phyloP scores from a whole-genome alignment of 257 asterid species.

The Rhazya stricta region DNA sequence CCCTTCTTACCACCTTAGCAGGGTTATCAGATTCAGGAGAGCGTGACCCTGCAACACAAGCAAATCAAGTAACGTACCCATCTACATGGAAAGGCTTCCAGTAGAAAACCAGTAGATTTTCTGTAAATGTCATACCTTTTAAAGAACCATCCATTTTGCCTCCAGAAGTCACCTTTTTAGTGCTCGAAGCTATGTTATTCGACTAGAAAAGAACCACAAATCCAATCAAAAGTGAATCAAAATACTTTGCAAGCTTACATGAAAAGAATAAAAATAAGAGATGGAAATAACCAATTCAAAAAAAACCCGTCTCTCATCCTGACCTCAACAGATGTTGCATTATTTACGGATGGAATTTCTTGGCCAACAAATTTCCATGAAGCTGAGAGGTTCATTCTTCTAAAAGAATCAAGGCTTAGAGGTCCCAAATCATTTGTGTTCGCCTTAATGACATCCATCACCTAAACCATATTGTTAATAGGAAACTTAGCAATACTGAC shows the following conservation, averaged over 20 bases:
- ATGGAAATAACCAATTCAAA: constrained; percentile 11
- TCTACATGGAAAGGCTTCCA: constrained; percentile 11
- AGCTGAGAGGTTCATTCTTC: constrained; percentile 62
- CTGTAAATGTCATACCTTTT: constrained; percentile 40
- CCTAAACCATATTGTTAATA: constrained; percentile 37
- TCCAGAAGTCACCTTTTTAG: constrained; percentile 41
- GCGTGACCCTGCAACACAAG: constrained; percentile 49
- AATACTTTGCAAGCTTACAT: background rate
- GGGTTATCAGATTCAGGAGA: constrained; percentile 52
- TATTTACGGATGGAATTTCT: constrained; percentile 28
- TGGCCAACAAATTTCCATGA: constrained; percentile 62
- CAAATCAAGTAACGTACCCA: constrained; percentile 17
- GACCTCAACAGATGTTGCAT: constrained; percentile 48
- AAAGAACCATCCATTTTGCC: constrained; percentile 37
- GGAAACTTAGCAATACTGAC: constrained; percentile 5
- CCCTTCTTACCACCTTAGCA: constrained; percentile 65
- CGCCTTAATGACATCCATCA: constrained; percentile 62
- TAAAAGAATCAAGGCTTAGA: constrained; percentile 55
- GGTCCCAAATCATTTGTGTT: constrained; percentile 73
- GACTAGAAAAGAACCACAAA: constrained; percentile 32
- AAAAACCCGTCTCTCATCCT: constrained; percentile 19
- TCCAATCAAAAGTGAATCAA: constrained; percentile 23
- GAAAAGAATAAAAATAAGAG: background rate
- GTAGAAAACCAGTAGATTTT: constrained; percentile 3
- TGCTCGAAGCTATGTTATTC: constrained; percentile 28